Base-by-base conservation (phyloP, 78 protist genomes). In the Dictyostelium capitatum region DNA sequence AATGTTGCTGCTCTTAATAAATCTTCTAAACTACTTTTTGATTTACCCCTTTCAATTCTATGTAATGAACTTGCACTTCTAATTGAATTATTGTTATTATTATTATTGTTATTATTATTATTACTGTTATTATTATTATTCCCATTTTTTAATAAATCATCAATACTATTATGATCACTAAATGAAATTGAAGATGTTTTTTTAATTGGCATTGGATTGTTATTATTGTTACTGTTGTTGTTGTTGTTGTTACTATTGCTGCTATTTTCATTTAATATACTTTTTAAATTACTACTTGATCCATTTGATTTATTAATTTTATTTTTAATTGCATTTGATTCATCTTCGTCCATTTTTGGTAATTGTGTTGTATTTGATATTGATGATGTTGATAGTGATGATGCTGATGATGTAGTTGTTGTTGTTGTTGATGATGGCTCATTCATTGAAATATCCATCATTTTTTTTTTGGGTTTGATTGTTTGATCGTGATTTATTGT, bases 21-120 rank as follows among this genome's bases (percentile, higher is more conserved):
- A 41, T 83, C 90, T 15, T 83, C 90, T 15, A 83, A 41, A 72
- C 81, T 70, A 7, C 51, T 32, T 32, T 83, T 83, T 7, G 74
- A 53, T 65, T 83, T 83, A 9, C 73, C 90, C 30, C 90, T 74
- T 28, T 83, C 90, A 19, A 83, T 83, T 30, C 90, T 54, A n/a
- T 83, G 90, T 14, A 74, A 14, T 53, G 90, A 65, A 53, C 64
- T 72, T 4, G 19, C 53, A 14, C 43, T 32, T 64, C n/a, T 64
- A 64, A n/a, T 64, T 20, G 14, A 20, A 6, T 25, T 23, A 64
- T 1, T 64, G 41, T 23, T 64, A 25, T 28, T 64, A 64, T 64
- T 64, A 1, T 1, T 64, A 28, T 25, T 64, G 23, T 23, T 23
- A 15, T 14, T 69, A 53, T 32, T 32, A 43, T 14, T 70, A 43